These are phyloP conservation scores for Martensiomyces pterosporus DNA, from an alignment of 192 early-diverging fungal species.

Conservation along the genomic window DNA sequence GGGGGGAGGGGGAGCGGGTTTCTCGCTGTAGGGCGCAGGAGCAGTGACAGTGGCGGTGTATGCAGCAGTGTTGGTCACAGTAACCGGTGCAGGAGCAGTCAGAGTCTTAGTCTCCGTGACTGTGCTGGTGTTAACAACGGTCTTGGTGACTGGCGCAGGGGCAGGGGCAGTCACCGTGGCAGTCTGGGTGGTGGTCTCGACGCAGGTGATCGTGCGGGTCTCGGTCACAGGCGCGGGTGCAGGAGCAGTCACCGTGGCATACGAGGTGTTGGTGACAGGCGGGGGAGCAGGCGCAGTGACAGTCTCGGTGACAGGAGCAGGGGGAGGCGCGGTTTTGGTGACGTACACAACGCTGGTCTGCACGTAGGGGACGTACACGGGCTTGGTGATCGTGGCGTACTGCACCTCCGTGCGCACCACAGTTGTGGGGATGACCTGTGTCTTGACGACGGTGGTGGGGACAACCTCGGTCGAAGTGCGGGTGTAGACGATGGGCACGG, in stretches of 20 bases:
- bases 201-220: constrained; percentile 7
- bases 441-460: background rate
- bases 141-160: constrained; percentile 22
- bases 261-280: background rate
- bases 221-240: constrained; percentile 4
- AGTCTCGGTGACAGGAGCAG: constrained; percentile 11
- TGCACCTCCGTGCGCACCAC: constrained; percentile 34
- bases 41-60: constrained; percentile 16
- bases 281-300: background rate
- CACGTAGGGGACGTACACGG: constrained; percentile 47
- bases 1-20: background rate
- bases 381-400: constrained; percentile 41
- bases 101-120: constrained; percentile 11
- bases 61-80: background rate
- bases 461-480: background rate
- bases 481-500: constrained; percentile 23
- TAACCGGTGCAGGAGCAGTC: constrained; percentile 3
- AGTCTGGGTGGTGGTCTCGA: constrained; percentile 19
- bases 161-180: constrained; percentile 23
- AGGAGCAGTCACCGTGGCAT: no score
- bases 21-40: constrained; percentile 1
- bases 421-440: constrained; percentile 1
- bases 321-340: constrained; percentile 21
- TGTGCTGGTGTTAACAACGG: background rate
- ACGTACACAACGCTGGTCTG: constrained; percentile 38